Conservation (phyloP, 169 alveolate genomes). For the Plasmodium adleri region DNA sequence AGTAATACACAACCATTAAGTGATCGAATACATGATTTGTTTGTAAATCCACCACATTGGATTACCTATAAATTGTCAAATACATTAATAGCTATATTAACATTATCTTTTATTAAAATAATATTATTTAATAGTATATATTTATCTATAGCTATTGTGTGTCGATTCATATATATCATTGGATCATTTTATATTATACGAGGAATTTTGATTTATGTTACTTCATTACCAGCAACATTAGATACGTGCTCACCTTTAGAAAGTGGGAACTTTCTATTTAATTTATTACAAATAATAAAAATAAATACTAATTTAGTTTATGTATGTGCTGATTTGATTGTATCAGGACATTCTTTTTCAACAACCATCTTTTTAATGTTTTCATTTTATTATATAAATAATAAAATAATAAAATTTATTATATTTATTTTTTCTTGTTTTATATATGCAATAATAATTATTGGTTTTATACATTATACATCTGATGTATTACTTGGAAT, state of each 20-base stretch:
- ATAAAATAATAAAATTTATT: constrained; percentile 18
- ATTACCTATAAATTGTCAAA: constrained; percentile 49
- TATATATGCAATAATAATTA: constrained; percentile 40
- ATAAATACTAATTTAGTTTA: constrained; percentile 40
- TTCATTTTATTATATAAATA: constrained; percentile 52
- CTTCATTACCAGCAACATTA: constrained; percentile 70
- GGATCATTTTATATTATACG: constrained; percentile 60
- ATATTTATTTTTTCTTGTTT: constrained; percentile 26
- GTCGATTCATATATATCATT: constrained; percentile 66
- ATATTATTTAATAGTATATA: constrained; percentile 58
- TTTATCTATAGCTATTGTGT: constrained; percentile 55
- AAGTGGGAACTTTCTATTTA: constrained; percentile 39
- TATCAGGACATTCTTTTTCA: constrained; percentile 70
- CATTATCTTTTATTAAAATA: constrained; percentile 19
- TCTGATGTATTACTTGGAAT: constrained; percentile 62
- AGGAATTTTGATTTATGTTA: constrained; percentile 43
- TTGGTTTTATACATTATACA: constrained; percentile 71
- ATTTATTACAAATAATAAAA: constrained; percentile 45
- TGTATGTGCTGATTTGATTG: constrained; percentile 68
- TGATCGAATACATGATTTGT: constrained; percentile 40
- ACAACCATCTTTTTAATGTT: constrained; percentile 51
- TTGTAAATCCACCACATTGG: constrained; percentile 42
- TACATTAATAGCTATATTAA: constrained; percentile 46
- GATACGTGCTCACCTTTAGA: constrained; percentile 58
- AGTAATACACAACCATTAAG: constrained; percentile 40